phyloP scores from a whole-genome alignment of 306 rosid genomes.

The Prunus mume region DNA sequence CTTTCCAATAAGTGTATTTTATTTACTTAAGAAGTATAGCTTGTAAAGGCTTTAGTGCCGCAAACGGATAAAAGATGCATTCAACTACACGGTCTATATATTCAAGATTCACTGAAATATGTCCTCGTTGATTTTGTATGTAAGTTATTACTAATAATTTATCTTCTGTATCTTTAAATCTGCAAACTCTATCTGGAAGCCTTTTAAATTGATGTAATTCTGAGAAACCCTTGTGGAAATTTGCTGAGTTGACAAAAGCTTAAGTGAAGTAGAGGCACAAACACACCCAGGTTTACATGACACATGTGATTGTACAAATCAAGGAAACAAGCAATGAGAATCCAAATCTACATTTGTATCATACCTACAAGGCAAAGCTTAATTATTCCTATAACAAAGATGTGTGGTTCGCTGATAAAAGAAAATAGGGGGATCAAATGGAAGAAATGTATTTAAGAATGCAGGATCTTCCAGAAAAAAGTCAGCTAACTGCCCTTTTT shows the following conservation, averaged over 20 bases:
- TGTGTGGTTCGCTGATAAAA: not conserved
- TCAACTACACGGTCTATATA: not conserved
- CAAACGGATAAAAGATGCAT: not conserved
- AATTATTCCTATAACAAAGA: not conserved
- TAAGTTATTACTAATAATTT: not conserved
- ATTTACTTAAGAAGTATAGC: not conserved
- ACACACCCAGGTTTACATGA: not conserved
- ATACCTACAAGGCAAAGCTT: not conserved
- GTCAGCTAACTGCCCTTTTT: slow-evolving; percentile 30
- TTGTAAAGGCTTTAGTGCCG: not conserved
- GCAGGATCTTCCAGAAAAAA: slow-evolving; percentile 9
- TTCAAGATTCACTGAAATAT: not conserved
- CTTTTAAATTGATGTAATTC: not conserved
- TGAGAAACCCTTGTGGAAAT: not conserved
- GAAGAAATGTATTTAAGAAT: not conserved
- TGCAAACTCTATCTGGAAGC: not conserved
- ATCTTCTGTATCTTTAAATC: not conserved
- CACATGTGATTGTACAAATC: not conserved
- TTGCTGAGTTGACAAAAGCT: not conserved
- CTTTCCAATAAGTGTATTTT: not conserved
- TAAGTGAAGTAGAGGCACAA: not conserved
- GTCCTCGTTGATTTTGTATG: not conserved
- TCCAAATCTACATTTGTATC: slow-evolving; percentile 4
- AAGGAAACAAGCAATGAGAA: not conserved
- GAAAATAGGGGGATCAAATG: not conserved